A percentile compares a stretch with the other conserved stretches of the same genome.
These are phyloP conservation scores for Skeletonema marinoi DNA, from an alignment of 108 stramenopile genomes.

Conservation along the genomic window DNA sequence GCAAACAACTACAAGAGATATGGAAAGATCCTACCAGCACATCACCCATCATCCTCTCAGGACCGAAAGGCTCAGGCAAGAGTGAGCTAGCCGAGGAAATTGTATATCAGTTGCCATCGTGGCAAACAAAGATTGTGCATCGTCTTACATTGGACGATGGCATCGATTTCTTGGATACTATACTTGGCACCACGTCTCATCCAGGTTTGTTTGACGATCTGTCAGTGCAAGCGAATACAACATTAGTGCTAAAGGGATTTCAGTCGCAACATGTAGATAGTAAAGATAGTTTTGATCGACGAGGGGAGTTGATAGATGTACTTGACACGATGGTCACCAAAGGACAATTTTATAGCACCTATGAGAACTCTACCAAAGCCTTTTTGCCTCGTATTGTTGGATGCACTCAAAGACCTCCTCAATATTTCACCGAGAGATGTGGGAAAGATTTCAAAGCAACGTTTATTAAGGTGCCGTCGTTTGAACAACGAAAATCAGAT, in stretches of 20 bases:
- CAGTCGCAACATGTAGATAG: slow-evolving; percentile 39
- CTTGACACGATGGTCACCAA: slow-evolving; percentile 10
- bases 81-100: slow-evolving; percentile 33
- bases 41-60: slow-evolving; percentile 29
- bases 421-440: slow-evolving; percentile 11
- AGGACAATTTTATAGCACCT: slow-evolving; percentile 21
- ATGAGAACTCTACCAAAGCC: slow-evolving; percentile 22
- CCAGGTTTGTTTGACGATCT: slow-evolving; percentile 40
- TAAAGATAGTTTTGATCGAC: slow-evolving; percentile 19
- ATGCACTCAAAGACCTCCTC: slow-evolving; percentile 19
- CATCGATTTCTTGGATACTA: slow-evolving; percentile 28
- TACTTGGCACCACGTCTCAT: slow-evolving; percentile 22
- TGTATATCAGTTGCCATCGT: slow-evolving; percentile 26
- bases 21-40: slow-evolving; percentile 22
- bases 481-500: slow-evolving; percentile 24
- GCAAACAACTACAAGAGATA: slow-evolving; percentile 39
- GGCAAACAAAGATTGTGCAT: slow-evolving; percentile 33
- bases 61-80: slow-evolving; percentile 38
- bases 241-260: slow-evolving; percentile 38
- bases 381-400: slow-evolving; percentile 38
- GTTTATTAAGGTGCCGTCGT: slow-evolving; percentile 42
- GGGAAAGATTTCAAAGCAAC: slow-evolving; percentile 10
- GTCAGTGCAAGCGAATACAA: slow-evolving; percentile 28
- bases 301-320: slow-evolving; percentile 21
- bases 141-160: slow-evolving; percentile 26